Conservation (phyloP, 2,329 filamentous ascomycete species). For the Pseudogymnoascus destructans region DNA sequence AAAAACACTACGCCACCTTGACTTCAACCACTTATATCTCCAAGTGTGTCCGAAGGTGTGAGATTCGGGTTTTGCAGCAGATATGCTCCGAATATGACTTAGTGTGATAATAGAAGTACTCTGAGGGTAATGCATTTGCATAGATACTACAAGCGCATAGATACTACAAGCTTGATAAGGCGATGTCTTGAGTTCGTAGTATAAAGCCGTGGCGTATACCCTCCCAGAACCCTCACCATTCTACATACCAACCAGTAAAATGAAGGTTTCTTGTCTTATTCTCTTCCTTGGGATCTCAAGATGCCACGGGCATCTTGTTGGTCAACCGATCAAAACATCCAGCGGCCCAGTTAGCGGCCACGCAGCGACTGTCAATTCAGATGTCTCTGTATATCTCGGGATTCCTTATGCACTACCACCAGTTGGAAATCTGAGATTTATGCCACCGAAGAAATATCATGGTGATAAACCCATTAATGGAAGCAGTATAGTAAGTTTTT, state of each 20-base stretch:
- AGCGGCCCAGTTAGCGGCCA: conserved; percentile 22
- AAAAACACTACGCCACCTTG: background rate
- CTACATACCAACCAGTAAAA: background rate
- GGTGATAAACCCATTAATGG: conserved; percentile 17
- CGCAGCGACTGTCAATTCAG: conserved; percentile 15
- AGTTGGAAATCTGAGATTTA: conserved; percentile 29
- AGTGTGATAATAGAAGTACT: background rate
- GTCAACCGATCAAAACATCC: conserved; percentile 20
- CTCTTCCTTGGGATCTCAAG: background rate
- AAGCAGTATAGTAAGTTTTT: conserved; percentile 18
- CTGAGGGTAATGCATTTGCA: background rate
- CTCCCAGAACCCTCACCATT: background rate
- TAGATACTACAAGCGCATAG: background rate
- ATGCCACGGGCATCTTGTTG: conserved; percentile 12
- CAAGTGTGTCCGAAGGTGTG: background rate
- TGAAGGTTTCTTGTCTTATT: background rate
- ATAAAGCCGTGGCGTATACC: background rate
- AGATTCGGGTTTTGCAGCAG: background rate
- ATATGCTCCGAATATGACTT: background rate
- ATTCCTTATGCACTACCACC: conserved; percentile 31
- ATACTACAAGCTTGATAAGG: background rate
- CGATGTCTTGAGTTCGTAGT: background rate
- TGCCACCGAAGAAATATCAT: conserved; percentile 21
- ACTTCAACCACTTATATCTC: background rate
- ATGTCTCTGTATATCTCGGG: conserved; percentile 27